phyloP scores from a whole-genome alignment of 257 asterid genomes.

The Plectranthus barbatus region DNA sequence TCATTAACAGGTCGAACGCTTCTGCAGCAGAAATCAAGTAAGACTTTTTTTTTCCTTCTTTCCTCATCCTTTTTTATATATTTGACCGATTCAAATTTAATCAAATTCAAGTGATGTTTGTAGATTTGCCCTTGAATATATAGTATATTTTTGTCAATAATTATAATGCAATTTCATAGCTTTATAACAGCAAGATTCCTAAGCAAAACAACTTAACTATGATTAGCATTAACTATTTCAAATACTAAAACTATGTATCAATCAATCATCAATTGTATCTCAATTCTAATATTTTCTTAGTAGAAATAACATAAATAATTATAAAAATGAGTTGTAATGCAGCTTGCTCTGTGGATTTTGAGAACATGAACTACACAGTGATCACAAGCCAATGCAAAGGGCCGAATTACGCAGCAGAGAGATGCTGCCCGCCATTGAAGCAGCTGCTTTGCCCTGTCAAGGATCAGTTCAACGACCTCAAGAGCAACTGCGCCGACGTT shows the following conservation, averaged over 20 bases:
- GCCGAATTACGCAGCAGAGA: constrained; percentile 48
- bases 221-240: no score
- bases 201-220: no score
- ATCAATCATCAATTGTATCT: no score
- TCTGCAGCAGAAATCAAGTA: constrained; percentile 64
- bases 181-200: no score
- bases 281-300: no score
- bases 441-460: constrained; percentile 47
- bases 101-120: not conserved
- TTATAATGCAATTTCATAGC: no score
- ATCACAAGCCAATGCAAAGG: constrained; percentile 90
- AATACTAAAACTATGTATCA: no score
- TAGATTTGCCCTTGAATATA: not conserved
- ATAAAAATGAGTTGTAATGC: no score
- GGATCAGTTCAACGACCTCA: constrained; percentile 46
- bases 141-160: not conserved
- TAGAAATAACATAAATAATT: no score
- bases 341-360: constrained; percentile 66
- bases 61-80: no score
- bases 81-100: not conserved
- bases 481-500: constrained; percentile 44
- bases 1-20: constrained; percentile 54
- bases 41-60: constrained; percentile 2
- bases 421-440: constrained; percentile 60
- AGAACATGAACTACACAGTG: constrained; percentile 65